A percentile compares a stretch with the other conserved stretches of the same genome.
These are phyloP conservation scores for Salvia splendens DNA, from an alignment of 257 asterid species.

Conservation along the genomic window DNA sequence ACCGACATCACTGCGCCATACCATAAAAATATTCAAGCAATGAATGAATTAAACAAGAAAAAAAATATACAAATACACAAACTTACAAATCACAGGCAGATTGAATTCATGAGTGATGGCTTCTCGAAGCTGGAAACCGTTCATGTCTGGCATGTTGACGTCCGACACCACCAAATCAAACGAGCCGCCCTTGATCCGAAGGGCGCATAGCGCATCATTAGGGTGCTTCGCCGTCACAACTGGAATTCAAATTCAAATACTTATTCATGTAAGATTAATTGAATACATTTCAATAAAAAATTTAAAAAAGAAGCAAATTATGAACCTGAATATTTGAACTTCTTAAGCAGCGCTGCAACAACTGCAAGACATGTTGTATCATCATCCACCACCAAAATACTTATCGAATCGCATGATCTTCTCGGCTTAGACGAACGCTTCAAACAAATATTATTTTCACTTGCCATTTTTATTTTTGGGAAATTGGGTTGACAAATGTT, in stretches of 20 bases:
- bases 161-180: conserved; percentile 57
- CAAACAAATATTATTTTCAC: conserved; percentile 19
- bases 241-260: conserved; percentile 21
- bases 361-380: conserved; percentile 52
- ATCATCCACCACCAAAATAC: conserved; percentile 60
- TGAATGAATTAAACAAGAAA: background rate
- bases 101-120: conserved; percentile 49
- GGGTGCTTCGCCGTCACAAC: conserved; percentile 56
- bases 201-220: conserved; percentile 49
- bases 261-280: no score
- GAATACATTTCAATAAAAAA: no score
- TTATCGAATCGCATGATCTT: conserved; percentile 25
- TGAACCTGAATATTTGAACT: conserved; percentile 46
- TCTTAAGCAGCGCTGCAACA: conserved; percentile 52
- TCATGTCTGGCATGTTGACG: conserved; percentile 60
- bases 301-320: background rate
- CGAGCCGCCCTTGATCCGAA: conserved; percentile 37
- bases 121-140: conserved; percentile 52
- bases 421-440: background rate
- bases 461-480: conserved; percentile 24
- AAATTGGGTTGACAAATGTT: no score
- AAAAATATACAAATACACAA: background rate
- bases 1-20: conserved; percentile 56
- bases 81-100: conserved; percentile 64
- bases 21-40: background rate